Evolutionary conservation across 2,329 filamentous ascomycete species (phyloP).

Genomic region (Aspergillus tanneri): DNA sequence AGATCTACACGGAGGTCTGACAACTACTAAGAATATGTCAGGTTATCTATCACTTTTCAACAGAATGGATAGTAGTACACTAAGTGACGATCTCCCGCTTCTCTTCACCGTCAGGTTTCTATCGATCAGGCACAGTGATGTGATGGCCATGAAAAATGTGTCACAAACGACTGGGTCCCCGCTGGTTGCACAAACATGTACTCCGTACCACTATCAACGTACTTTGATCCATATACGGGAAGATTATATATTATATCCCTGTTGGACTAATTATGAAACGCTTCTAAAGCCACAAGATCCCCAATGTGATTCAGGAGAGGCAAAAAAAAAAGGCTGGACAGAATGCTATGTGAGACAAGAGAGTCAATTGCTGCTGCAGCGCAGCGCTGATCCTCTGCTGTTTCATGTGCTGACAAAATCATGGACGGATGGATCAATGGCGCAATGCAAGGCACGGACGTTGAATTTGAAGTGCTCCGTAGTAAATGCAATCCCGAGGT

Average conservation of each 20-base stretch:
- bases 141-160: background rate
- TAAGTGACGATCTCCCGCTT: slow-evolving; percentile 24
- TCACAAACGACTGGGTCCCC: background rate
- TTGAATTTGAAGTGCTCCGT: background rate
- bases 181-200: background rate
- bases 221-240: background rate
- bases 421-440: background rate
- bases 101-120: slow-evolving; percentile 2
- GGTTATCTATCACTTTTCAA: background rate
- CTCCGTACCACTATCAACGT: background rate
- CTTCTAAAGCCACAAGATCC: background rate
- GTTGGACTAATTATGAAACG: background rate
- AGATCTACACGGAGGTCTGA: background rate
- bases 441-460: slow-evolving; percentile 15
- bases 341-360: background rate
- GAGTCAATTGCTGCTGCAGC: slow-evolving; percentile 10
- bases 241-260: background rate
- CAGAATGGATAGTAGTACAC: slow-evolving; percentile 2
- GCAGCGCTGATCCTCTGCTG: slow-evolving; percentile 13
- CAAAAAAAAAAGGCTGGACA: background rate
- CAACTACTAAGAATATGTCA: background rate
- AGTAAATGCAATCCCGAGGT: slow-evolving; percentile 1
- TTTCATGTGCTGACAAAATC: slow-evolving; percentile 5
- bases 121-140: background rate
- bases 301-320: background rate